These are phyloP conservation scores for Leccinum sublutescens DNA, from an alignment of 768 basidiomycete species.

Conservation along the genomic window DNA sequence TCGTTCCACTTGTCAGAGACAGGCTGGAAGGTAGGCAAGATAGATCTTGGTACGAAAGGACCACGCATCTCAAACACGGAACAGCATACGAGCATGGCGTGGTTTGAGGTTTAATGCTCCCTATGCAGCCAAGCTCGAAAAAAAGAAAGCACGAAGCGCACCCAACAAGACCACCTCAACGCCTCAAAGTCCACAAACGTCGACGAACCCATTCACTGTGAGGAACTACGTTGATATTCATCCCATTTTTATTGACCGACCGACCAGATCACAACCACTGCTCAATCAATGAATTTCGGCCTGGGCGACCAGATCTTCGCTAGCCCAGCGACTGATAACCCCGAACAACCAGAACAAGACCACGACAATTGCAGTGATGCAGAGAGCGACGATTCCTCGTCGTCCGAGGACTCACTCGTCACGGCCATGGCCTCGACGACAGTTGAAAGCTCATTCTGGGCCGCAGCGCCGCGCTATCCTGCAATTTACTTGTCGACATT, in stretches of 20 bases:
- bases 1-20: constrained; percentile 64
- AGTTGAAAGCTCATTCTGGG: constrained; percentile 65
- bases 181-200: constrained; percentile 30
- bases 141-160: constrained; percentile 45
- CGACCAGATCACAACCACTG: constrained; percentile 27
- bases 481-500: constrained; percentile 73
- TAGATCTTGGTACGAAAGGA: background rate
- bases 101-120: constrained; percentile 67
- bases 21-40: constrained; percentile 69
- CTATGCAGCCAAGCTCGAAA: constrained; percentile 73
- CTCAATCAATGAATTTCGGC: constrained; percentile 43
- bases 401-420: constrained; percentile 50
- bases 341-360: constrained; percentile 15
- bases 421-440: constrained; percentile 56
- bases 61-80: constrained; percentile 13
- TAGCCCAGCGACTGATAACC: constrained; percentile 17
- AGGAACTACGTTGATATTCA: constrained; percentile 21
- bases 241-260: background rate
- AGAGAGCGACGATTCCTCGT: constrained; percentile 36
- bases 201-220: constrained; percentile 71
- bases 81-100: constrained; percentile 80
- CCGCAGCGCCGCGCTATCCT: constrained; percentile 59
- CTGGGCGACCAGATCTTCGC: constrained; percentile 72
- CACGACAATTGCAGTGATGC: constrained; percentile 30
- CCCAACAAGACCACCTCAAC: constrained; percentile 35